phyloP scores from a whole-genome alignment of 257 asterid genomes.

The Solanum microdontum region DNA sequence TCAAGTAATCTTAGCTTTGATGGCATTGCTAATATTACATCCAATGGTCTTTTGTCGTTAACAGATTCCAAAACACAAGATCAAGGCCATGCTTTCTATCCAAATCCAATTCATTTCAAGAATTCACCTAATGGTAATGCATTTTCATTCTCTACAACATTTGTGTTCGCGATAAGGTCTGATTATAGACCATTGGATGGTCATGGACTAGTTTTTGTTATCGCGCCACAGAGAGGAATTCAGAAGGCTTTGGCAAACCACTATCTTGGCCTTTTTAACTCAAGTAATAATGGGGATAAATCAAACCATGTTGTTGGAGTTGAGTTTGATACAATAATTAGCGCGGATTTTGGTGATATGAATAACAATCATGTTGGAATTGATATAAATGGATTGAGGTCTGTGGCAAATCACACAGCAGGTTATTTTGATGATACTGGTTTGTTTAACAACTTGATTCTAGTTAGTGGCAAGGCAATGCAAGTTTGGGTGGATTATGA shows the following conservation, averaged over 20 bases:
- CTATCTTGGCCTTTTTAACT: conserved; percentile 48
- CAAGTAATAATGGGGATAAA: conserved; percentile 23
- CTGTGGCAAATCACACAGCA: conserved; percentile 14
- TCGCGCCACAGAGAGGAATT: conserved; percentile 36
- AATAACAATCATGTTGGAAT: conserved; percentile 50
- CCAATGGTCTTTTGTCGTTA: conserved; percentile 37
- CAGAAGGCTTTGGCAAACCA: conserved; percentile 20
- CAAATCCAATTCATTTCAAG: conserved; percentile 36
- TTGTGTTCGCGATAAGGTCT: conserved; percentile 43
- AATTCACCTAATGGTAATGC: conserved; percentile 13
- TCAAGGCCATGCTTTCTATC: conserved; percentile 46
- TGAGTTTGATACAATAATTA: conserved; percentile 45
- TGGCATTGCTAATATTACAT: conserved; percentile 34
- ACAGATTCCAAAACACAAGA: conserved; percentile 29
- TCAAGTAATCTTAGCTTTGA: conserved; percentile 30
- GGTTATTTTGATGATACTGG: conserved; percentile 20
- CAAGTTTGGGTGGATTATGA: conserved; percentile 54
- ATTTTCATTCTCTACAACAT: conserved; percentile 44
- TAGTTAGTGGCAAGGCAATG: conserved; percentile 26
- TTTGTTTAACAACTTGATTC: conserved; percentile 15
- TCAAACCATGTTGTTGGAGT: conserved; percentile 47
- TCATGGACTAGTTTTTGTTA: conserved; percentile 43
- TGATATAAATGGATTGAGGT: conserved; percentile 31
- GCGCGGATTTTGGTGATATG: conserved; percentile 23
- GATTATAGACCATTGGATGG: conserved; percentile 26